Percentiles rank a stretch among this genome's conserved stretches.
Evolutionary conservation across 1,139 yeast species (phyloP).

Genomic region (Ogataea hybrid): DNA sequence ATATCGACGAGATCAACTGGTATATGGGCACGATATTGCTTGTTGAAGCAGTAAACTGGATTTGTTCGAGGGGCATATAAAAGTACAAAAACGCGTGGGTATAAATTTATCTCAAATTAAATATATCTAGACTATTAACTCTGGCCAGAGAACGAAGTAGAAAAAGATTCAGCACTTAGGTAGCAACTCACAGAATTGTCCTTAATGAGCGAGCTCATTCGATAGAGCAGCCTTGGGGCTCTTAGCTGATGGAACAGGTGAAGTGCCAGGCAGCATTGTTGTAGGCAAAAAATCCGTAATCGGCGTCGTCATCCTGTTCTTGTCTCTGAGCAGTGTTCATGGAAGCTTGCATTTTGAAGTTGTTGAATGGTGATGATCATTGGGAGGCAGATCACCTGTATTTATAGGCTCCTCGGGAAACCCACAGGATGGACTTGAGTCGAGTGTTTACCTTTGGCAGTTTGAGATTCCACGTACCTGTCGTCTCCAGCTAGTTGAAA

Average conservation of each 20-base stretch:
- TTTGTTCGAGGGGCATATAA: conserved; percentile 10
- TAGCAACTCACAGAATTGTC: conserved; percentile 1
- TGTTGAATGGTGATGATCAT: neutral
- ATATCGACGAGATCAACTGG: conserved; percentile 27
- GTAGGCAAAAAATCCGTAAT: conserved; percentile 8
- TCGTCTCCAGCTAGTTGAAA: neutral
- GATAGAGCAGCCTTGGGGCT: no score
- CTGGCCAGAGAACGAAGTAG: conserved; percentile 10
- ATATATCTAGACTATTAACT: conserved; percentile 3
- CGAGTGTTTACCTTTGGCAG: conserved; percentile 1
- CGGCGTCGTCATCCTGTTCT: conserved; percentile 15
- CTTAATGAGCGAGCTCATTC: neutral
- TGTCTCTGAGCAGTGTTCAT: conserved; percentile 12
- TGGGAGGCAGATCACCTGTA: neutral
- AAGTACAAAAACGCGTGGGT: neutral
- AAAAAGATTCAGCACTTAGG: neutral
- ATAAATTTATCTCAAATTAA: neutral
- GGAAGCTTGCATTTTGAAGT: conserved; percentile 10
- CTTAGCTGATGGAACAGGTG: conserved; percentile 11
- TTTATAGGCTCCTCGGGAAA: neutral
- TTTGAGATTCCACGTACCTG: conserved; percentile 3
- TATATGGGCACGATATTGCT: conserved; percentile 23
- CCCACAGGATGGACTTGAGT: neutral
- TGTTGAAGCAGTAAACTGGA: conserved; percentile 28
- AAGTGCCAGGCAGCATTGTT: neutral